Evolutionary conservation across 2,329 filamentous ascomycete species (phyloP).

Genomic region (Penicillium sp.): DNA sequence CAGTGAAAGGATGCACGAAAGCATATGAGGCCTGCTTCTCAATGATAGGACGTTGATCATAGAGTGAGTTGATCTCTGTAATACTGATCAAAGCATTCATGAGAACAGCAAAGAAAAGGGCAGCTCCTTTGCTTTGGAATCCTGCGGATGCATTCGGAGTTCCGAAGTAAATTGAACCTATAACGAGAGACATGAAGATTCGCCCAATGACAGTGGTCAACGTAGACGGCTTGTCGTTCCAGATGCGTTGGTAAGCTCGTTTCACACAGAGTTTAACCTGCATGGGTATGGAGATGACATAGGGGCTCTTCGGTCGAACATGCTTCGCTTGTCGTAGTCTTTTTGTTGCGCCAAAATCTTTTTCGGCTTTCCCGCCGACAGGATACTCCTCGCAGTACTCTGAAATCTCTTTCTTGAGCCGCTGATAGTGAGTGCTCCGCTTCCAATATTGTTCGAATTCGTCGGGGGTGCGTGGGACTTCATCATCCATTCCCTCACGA

Average conservation of each 20-base stretch:
- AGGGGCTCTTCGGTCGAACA: conserved; percentile 58
- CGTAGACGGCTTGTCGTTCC: conserved; percentile 75
- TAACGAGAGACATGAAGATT: conserved; percentile 74
- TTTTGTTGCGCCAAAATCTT: conserved; percentile 38
- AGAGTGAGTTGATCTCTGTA: conserved; percentile 80
- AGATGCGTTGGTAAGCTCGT: conserved; percentile 76
- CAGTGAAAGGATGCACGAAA: conserved; percentile 85
- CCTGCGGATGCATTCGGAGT: conserved; percentile 67
- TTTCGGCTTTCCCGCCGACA: conserved; percentile 34
- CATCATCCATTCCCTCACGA: conserved; percentile 62
- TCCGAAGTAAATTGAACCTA: conserved; percentile 62
- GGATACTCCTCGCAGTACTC: conserved; percentile 39
- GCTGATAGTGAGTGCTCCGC: conserved; percentile 37
- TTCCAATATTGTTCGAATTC: conserved; percentile 65
- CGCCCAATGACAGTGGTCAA: conserved; percentile 70
- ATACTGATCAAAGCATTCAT: conserved; percentile 65
- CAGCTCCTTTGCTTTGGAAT: conserved; percentile 77
- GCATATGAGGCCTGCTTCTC: conserved; percentile 90
- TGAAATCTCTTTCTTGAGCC: conserved; percentile 41
- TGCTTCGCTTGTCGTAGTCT: conserved; percentile 42
- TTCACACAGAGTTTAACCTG: conserved; percentile 81
- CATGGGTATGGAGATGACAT: conserved; percentile 75
- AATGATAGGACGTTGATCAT: conserved; percentile 87
- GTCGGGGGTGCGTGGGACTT: conserved; percentile 67
- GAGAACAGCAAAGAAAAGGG: conserved; percentile 84